Evolutionary conservation across 2,329 filamentous ascomycete genomes (phyloP).

Genomic region (Penicillium crustosum): DNA sequence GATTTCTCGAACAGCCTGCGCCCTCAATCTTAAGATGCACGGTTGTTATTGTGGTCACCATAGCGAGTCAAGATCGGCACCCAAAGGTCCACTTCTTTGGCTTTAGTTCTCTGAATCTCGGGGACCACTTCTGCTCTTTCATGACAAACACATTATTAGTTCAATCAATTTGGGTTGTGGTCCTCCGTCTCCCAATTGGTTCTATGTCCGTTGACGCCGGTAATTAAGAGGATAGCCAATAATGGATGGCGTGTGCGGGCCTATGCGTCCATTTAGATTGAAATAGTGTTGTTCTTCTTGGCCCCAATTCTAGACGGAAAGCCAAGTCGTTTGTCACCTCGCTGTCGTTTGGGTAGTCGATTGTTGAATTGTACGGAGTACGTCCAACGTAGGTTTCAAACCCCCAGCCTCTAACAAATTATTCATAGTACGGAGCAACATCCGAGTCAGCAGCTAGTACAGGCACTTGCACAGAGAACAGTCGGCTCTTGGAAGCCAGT

Average conservation of each 20-base stretch:
- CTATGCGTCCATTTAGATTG: neutral
- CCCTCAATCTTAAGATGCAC: neutral
- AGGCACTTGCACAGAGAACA: too few species aligned
- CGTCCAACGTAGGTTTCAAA: neutral
- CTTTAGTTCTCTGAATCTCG: neutral
- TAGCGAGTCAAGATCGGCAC: neutral
- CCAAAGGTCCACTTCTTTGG: neutral
- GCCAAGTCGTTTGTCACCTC: neutral
- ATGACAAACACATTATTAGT: neutral
- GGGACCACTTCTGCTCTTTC: neutral
- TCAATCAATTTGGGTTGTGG: neutral
- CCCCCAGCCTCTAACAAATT: too few species aligned
- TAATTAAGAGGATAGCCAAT: neutral
- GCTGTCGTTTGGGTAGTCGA: neutral
- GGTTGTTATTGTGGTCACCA: neutral
- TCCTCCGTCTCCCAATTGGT: neutral
- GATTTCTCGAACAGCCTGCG: neutral
- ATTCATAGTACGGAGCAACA: neutral
- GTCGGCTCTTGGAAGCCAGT: neutral
- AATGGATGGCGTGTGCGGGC: neutral
- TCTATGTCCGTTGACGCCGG: neutral
- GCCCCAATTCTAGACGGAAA: neutral
- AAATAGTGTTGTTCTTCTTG: neutral
- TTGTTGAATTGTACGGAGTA: neutral
- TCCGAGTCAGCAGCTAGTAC: too few species aligned